Evolutionary conservation across 2,329 filamentous ascomycete genomes (phyloP).

Genomic region (Fusarium proliferatum): DNA sequence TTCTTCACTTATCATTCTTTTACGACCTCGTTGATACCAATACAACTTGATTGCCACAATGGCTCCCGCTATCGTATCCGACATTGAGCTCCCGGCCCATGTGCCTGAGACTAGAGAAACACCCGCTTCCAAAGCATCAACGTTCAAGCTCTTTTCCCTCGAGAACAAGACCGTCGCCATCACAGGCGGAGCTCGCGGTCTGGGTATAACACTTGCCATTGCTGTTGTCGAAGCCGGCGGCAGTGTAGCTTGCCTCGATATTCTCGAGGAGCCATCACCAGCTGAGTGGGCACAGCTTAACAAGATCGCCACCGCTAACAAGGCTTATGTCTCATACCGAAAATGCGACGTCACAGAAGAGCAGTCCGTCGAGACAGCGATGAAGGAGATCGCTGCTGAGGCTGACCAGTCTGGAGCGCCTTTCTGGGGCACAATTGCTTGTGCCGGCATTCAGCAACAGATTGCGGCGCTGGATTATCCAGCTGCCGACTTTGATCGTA

Average conservation of each 20-base stretch:
- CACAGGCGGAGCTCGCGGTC: conserved; percentile 62
- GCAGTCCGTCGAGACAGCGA: conserved; percentile 47
- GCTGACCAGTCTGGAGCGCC: conserved; percentile 47
- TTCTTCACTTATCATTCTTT: neutral
- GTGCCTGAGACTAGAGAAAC: conserved; percentile 49
- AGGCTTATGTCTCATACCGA: conserved; percentile 53
- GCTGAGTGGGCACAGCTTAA: conserved; percentile 56
- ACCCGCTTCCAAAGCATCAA: conserved; percentile 44
- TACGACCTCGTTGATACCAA: neutral
- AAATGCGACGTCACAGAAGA: conserved; percentile 62
- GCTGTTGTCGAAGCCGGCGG: conserved; percentile 62
- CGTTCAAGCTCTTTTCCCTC: conserved; percentile 57
- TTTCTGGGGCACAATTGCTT: conserved; percentile 56
- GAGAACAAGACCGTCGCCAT: conserved; percentile 58
- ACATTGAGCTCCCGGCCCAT: conserved; percentile 44
- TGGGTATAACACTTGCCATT: conserved; percentile 61
- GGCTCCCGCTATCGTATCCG: conserved; percentile 46
- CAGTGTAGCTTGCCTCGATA: conserved; percentile 61
- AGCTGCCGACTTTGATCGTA: conserved; percentile 71
- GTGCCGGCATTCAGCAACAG: conserved; percentile 62
- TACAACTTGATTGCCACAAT: conserved; percentile 13
- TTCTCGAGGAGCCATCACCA: conserved; percentile 52
- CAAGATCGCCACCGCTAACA: conserved; percentile 52
- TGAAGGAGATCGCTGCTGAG: conserved; percentile 52
- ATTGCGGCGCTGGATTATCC: conserved; percentile 59